Evolutionary conservation across 2,329 filamentous ascomycete species (phyloP).

Genomic region (Ambrosiella beaveri): DNA sequence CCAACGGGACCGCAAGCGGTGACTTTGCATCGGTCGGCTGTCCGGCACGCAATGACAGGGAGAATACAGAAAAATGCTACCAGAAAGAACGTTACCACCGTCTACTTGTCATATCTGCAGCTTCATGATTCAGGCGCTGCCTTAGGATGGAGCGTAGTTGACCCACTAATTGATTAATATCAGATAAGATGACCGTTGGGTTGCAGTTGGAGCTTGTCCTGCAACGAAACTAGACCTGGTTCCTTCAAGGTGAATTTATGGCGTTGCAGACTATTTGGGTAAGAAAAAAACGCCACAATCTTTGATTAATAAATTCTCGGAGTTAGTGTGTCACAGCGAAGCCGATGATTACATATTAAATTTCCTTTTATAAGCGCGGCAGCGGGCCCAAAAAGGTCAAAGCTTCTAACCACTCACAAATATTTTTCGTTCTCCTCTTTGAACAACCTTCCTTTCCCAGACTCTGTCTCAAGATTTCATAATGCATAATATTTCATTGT

Average conservation of each 20-base stretch:
- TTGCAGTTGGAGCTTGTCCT: no score
- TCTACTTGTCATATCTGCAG: no score
- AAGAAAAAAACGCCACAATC: not conserved
- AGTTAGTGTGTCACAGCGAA: slow-evolving; percentile 4
- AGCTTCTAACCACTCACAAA: slow-evolving; percentile 7
- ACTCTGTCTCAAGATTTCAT: slow-evolving; percentile 4
- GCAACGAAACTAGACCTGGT: no score
- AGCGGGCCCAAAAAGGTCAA: slow-evolving; percentile 5
- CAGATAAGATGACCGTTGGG: no score
- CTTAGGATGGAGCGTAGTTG: no score
- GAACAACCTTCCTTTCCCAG: slow-evolving; percentile 1
- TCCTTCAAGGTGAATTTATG: not conserved
- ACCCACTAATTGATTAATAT: no score
- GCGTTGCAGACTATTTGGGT: not conserved
- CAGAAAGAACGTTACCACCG: no score
- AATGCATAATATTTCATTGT: slow-evolving; percentile 51
- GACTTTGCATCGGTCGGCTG: no score
- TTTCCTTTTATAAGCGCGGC: not conserved
- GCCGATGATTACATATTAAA: not conserved
- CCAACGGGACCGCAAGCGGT: not conserved
- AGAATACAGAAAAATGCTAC: no score
- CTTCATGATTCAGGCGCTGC: no score
- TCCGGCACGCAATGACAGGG: no score
- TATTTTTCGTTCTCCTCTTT: slow-evolving; percentile 9
- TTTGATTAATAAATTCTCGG: not conserved